These are phyloP conservation scores for Xylariaceae sp. DNA, from an alignment of 2,329 filamentous ascomycete species.

Conservation along the genomic window DNA sequence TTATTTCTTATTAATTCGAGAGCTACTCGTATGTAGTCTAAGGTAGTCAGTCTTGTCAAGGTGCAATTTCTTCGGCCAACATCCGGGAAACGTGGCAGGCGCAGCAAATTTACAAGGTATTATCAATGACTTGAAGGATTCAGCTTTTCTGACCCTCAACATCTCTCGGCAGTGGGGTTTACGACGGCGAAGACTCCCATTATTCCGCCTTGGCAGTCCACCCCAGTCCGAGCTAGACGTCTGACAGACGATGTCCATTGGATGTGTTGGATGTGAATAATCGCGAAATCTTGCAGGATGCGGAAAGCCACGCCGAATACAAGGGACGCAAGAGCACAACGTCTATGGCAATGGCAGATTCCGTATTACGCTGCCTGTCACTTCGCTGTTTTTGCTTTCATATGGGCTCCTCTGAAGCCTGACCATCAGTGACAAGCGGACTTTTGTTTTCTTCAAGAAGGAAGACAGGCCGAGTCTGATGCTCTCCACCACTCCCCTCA, in stretches of 20 bases:
- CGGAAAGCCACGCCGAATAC: conserved; percentile 17
- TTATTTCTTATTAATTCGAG: neutral
- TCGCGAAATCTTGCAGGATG: neutral
- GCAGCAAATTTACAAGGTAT: too few relatives aligned
- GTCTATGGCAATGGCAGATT: too few relatives aligned
- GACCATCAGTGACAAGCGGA: neutral
- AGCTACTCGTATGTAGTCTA: too few relatives aligned
- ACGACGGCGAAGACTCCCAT: conserved; percentile 32
- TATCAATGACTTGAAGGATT: too few relatives aligned
- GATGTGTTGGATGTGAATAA: conserved; percentile 7
- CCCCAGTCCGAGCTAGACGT: conserved; percentile 13
- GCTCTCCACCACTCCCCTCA: too few relatives aligned
- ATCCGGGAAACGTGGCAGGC: neutral
- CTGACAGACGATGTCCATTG: conserved; percentile 3
- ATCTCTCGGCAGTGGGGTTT: conserved; percentile 21
- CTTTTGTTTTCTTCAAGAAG: too few relatives aligned
- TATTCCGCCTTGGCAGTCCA: conserved; percentile 39
- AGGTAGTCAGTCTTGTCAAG: too few relatives aligned
- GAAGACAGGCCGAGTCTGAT: too few relatives aligned
- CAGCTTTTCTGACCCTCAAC: neutral
- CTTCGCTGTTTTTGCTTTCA: neutral
- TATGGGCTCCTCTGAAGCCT: neutral
- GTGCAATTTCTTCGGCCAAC: neutral
- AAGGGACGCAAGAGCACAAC: conserved; percentile 4
- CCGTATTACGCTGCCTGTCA: neutral